phyloP scores from a whole-genome alignment of 495 filamentous ascomycete species.

The Chaetomium fimeti region DNA sequence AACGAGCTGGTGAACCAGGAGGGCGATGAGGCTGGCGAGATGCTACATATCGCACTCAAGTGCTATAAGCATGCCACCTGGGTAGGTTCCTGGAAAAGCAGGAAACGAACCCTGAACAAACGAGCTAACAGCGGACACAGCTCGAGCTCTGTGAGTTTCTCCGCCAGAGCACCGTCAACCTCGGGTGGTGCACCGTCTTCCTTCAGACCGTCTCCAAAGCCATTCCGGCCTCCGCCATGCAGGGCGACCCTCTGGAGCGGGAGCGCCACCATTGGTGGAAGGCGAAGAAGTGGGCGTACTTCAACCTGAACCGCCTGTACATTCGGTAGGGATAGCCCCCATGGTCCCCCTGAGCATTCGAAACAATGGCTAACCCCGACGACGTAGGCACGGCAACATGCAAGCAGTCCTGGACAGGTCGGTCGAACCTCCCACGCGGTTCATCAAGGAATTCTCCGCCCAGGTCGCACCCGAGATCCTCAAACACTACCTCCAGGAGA shows the following conservation, averaged over 20 bases:
- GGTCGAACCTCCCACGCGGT: conserved; percentile 68
- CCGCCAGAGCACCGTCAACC: conserved; percentile 74
- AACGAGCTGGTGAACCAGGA: conserved; percentile 83
- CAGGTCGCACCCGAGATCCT: conserved; percentile 94
- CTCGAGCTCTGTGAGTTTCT: conserved; percentile 82
- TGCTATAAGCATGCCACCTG: conserved; percentile 97
- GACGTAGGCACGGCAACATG: conserved; percentile 81
- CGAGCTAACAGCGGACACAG: conserved; percentile 39
- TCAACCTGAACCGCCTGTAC: conserved; percentile 92
- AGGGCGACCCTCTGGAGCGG: conserved; percentile 79
- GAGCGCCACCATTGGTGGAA: conserved; percentile 99
- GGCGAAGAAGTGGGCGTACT: conserved; percentile 99
- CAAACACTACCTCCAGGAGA: conserved; percentile 84
- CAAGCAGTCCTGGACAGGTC: conserved; percentile 59
- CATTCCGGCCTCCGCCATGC: conserved; percentile 72
- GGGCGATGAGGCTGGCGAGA: conserved; percentile 90
- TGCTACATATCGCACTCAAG: conserved; percentile 92
- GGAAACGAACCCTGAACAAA: neutral
- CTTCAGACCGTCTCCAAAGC: conserved; percentile 83
- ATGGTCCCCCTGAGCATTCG: neutral
- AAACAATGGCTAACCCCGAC: conserved; percentile 29
- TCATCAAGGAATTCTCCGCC: conserved; percentile 83
- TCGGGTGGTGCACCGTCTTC: conserved; percentile 94
- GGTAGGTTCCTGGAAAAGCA: conserved; percentile 55
- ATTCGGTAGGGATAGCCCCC: conserved; percentile 63